A percentile compares a stretch with the other conserved stretches of the same genome.
These are phyloP conservation scores for Rosa hybrid DNA, from an alignment of 331 rosid species.

Conservation along the genomic window DNA sequence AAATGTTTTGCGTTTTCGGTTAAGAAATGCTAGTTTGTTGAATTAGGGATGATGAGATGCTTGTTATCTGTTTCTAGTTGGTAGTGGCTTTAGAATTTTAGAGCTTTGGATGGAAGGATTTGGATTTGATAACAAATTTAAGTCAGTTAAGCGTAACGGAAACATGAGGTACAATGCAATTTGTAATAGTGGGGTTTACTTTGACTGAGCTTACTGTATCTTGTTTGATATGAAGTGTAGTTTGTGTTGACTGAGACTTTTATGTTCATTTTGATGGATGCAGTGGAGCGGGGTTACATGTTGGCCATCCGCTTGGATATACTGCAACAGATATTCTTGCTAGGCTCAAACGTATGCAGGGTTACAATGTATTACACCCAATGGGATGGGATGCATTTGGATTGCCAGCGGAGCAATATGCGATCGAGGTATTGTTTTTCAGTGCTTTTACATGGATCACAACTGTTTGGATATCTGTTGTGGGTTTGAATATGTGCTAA, in stretches of 20 bases:
- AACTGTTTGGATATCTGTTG: background rate
- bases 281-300: conserved; percentile 96
- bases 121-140: background rate
- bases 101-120: background rate
- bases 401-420: conserved; percentile 96
- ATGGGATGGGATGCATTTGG: conserved; percentile 99
- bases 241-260: background rate
- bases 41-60: background rate
- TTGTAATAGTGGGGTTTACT: background rate
- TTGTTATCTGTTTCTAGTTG: background rate
- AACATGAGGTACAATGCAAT: background rate
- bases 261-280: conserved; percentile 14
- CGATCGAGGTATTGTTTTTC: conserved; percentile 67
- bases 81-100: background rate
- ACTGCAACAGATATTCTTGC: conserved; percentile 95
- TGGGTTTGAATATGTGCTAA: conserved; percentile 1
- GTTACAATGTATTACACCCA: conserved; percentile 88
- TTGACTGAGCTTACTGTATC: background rate
- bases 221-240: background rate
- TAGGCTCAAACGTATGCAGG: conserved; percentile 87
- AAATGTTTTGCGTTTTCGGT: background rate
- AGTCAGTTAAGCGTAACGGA: background rate
- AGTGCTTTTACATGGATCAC: conserved; percentile 23
- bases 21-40: background rate
- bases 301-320: conserved; percentile 95